phyloP scores from a whole-genome alignment of 2,329 filamentous ascomycete genomes.

The Apiospora rasikravindrae region DNA sequence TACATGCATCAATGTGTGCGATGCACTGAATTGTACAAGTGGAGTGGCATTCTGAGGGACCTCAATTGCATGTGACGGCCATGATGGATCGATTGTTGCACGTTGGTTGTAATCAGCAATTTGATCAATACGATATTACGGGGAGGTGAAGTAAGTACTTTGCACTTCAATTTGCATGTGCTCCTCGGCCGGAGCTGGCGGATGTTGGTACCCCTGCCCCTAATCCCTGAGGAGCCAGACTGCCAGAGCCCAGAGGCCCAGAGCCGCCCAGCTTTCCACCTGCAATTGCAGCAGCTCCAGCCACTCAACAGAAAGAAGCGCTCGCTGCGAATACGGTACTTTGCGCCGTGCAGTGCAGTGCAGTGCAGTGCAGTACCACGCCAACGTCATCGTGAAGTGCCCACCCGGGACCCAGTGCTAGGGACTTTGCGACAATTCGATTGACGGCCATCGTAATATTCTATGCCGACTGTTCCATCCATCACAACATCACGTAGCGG shows the following conservation, averaged over 20 bases:
- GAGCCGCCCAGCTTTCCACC: not conserved
- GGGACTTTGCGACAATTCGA: not conserved
- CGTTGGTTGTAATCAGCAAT: not conserved
- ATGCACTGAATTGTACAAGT: not conserved
- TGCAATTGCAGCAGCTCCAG: not conserved
- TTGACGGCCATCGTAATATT: not conserved
- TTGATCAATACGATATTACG: not conserved
- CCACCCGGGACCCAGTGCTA: not conserved
- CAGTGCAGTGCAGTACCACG: not conserved
- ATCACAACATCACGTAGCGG: not conserved
- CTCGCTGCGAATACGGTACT: not conserved
- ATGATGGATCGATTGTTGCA: not conserved
- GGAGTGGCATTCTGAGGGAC: not conserved
- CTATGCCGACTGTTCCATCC: constrained; percentile 18
- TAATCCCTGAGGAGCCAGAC: not conserved
- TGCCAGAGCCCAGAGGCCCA: not conserved
- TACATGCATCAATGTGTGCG: not conserved
- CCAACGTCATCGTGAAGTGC: constrained; percentile 21
- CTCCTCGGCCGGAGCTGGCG: not conserved
- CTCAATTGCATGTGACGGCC: not conserved
- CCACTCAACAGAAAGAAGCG: not conserved
- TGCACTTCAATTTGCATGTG: not conserved
- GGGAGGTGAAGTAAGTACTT: not conserved
- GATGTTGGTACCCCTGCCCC: not conserved
- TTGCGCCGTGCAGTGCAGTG: not conserved